Evolutionary conservation across 345 rosid species (phyloP).

Genomic region (Pistacia vera): DNA sequence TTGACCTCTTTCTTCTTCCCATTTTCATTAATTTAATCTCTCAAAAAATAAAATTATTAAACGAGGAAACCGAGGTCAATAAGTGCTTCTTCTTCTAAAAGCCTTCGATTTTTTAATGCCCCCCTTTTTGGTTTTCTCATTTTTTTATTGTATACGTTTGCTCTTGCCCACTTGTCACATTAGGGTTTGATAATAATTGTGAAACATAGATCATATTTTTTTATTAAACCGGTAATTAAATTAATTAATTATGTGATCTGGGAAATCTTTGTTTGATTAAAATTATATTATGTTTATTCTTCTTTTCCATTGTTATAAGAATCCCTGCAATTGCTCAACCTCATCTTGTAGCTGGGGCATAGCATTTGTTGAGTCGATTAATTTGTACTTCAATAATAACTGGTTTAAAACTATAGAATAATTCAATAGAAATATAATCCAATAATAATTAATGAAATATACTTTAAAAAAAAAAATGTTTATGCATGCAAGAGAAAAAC

Average conservation of each 20-base stretch:
- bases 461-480: too few species aligned
- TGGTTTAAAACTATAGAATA: neutral
- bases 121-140: conserved; percentile 28
- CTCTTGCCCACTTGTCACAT: conserved; percentile 27
- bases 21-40: conserved; percentile 17
- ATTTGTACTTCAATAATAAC: neutral
- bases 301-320: neutral
- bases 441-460: too few species aligned
- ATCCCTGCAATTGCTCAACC: neutral
- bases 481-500: too few species aligned
- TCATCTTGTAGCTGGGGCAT: neutral
- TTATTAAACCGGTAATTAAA: neutral
- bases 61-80: conserved; percentile 50
- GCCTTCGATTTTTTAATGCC: conserved; percentile 21
- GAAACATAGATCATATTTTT: neutral
- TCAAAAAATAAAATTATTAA: conserved; percentile 12
- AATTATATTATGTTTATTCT: neutral
- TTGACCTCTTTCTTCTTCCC: conserved; percentile 31
- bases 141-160: neutral
- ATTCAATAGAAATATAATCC: too few species aligned
- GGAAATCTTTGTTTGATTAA: conserved; percentile 13
- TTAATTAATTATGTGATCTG: conserved; percentile 3
- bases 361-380: neutral
- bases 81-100: conserved; percentile 32
- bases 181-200: conserved; percentile 19